Conservation (phyloP, 1,139 yeast genomes). For the Lodderomyces parapsilosis region DNA sequence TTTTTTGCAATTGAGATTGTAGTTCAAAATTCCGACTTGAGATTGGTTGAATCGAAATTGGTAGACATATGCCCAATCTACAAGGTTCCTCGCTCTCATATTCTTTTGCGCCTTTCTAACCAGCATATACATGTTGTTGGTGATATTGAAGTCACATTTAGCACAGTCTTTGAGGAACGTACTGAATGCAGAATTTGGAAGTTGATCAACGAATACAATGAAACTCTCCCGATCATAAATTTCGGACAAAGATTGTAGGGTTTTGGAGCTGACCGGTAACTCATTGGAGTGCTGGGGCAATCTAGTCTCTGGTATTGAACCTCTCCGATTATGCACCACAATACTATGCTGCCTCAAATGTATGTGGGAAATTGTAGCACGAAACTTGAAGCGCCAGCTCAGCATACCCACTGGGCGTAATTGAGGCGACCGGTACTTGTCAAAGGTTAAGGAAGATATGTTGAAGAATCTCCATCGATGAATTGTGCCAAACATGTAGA, state of each 20-base stretch:
- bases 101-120: too few species aligned
- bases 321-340: too few species aligned
- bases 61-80: conserved; percentile 3
- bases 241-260: neutral
- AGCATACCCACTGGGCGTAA: neutral
- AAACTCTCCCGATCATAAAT: neutral
- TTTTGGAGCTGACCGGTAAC: too few species aligned
- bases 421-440: neutral
- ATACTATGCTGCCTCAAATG: too few species aligned
- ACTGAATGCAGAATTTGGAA: neutral
- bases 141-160: neutral
- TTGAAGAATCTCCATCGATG: neutral
- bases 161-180: neutral
- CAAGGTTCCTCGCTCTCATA: neutral
- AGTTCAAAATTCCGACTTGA: neutral
- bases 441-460: neutral
- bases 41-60: conserved; percentile 3
- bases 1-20: conserved; percentile 1
- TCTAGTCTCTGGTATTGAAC: too few species aligned
- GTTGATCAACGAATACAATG: neutral
- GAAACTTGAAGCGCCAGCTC: neutral
- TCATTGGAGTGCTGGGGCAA: too few species aligned
- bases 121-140: conserved; percentile 5
- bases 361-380: too few species aligned
- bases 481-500: neutral